phyloP scores from a whole-genome alignment of 768 basidiomycete genomes.

The Tephrocybe sp. region DNA sequence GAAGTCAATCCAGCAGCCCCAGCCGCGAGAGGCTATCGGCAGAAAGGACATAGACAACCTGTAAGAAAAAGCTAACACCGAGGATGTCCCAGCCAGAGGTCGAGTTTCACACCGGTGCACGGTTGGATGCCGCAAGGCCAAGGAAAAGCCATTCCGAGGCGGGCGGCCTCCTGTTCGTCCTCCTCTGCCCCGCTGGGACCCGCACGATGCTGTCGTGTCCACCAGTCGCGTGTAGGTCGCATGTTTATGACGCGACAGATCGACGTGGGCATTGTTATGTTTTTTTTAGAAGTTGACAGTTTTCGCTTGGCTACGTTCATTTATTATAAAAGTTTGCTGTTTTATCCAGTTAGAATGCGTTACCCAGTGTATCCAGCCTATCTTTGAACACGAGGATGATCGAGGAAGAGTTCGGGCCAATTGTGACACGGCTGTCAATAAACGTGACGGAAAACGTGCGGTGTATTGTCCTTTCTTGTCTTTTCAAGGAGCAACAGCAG shows the following conservation, averaged over 20 bases:
- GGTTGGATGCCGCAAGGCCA: constrained; percentile 18
- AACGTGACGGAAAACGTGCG: constrained; percentile 28
- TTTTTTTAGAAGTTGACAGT: constrained; percentile 5
- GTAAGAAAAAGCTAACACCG: background rate
- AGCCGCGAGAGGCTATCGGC: constrained; percentile 5
- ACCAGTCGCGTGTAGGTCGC: background rate
- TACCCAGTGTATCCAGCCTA: background rate
- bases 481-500: constrained; percentile 21
- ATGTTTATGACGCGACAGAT: constrained; percentile 4
- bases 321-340: too few species aligned
- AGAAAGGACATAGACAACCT: constrained; percentile 4
- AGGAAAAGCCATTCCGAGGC: constrained; percentile 23
- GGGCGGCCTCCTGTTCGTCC: constrained; percentile 24
- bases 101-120: constrained; percentile 12
- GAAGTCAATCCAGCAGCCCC: constrained; percentile 2
- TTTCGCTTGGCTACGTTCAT: background rate
- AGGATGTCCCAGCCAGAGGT: background rate
- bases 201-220: constrained; percentile 9
- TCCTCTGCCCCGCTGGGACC: constrained; percentile 27
- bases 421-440: constrained; percentile 12
- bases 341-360: too few species aligned
- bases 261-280: background rate
- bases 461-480: constrained; percentile 27
- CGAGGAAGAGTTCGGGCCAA: background rate
- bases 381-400: constrained; percentile 2